Conservation (phyloP, 306 rosid genomes). For the Trifolium repens region DNA sequence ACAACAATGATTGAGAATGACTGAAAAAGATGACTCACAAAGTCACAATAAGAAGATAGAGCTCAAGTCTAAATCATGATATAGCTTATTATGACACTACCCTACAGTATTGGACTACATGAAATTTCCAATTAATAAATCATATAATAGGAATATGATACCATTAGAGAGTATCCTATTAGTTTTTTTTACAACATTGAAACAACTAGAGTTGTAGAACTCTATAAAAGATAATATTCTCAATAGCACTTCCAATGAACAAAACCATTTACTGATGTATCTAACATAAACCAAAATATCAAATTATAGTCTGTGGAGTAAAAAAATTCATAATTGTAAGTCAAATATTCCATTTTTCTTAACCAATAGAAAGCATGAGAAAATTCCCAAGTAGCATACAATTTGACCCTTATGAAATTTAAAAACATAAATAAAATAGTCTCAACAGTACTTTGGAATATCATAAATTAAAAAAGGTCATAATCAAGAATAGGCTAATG, state of each 20-base stretch:
- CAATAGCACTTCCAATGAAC: slow-evolving; percentile 22
- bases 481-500: slow-evolving; percentile 1
- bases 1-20: slow-evolving; percentile 24
- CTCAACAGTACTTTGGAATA: slow-evolving; percentile 1
- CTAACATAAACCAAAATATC: slow-evolving; percentile 1
- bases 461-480: slow-evolving; percentile 7
- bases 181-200: slow-evolving; percentile 19
- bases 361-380: slow-evolving; percentile 7
- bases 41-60: slow-evolving; percentile 10
- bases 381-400: slow-evolving; percentile 7
- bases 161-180: slow-evolving; percentile 2
- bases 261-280: neutral
- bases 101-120: neutral
- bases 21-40: slow-evolving; percentile 10
- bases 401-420: neutral
- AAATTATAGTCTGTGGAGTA: slow-evolving; percentile 32
- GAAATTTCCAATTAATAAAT: slow-evolving; percentile 7
- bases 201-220: slow-evolving; percentile 9
- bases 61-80: slow-evolving; percentile 18
- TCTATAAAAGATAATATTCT: slow-evolving; percentile 10
- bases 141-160: slow-evolving; percentile 11
- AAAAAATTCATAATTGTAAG: slow-evolving; percentile 33
- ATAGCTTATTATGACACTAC: slow-evolving; percentile 19
- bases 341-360: slow-evolving; percentile 29
- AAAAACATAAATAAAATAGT: neutral